A percentile compares a stretch with the other conserved stretches of the same genome.
Conservation (phyloP, 805 yeast genomes). For the Wickerhamiella vanderwaltii region DNA sequence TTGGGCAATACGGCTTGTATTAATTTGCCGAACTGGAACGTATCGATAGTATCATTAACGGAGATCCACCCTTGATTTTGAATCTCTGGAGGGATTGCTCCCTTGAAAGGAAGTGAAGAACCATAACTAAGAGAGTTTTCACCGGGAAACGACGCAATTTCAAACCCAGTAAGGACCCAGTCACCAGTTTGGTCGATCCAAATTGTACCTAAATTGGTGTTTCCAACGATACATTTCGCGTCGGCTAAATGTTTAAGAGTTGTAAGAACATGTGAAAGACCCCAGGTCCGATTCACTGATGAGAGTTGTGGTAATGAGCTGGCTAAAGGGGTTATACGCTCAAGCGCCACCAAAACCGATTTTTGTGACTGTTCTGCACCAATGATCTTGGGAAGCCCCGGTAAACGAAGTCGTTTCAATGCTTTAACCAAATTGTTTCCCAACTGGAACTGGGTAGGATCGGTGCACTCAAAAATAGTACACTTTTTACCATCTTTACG, state of each 20-base stretch:
- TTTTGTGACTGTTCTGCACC: conserved; percentile 56
- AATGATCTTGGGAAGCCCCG: conserved; percentile 51
- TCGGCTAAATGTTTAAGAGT: conserved; percentile 48
- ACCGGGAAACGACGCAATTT: conserved; percentile 43
- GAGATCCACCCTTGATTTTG: conserved; percentile 34
- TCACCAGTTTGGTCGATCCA: conserved; percentile 61
- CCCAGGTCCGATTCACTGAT: conserved; percentile 29
- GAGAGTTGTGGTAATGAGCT: conserved; percentile 28
- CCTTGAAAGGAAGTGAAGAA: conserved; percentile 27
- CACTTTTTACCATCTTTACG: conserved; percentile 38
- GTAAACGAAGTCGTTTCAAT: conserved; percentile 49
- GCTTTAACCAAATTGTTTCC: conserved; percentile 37
- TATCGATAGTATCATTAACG: conserved; percentile 35
- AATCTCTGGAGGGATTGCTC: conserved; percentile 44
- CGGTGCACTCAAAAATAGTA: conserved; percentile 44
- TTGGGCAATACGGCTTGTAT: conserved; percentile 37
- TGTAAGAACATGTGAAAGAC: conserved; percentile 43
- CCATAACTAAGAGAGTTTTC: conserved; percentile 30
- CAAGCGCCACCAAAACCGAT: conserved; percentile 50
- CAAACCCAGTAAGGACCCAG: conserved; percentile 79
- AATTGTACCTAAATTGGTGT: conserved; percentile 43
- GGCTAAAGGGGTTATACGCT: conserved; percentile 45
- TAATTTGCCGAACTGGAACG: conserved; percentile 51
- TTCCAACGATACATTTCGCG: conserved; percentile 49
- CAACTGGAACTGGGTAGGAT: conserved; percentile 28